Conservation (phyloP, 1,284 basidiomycete genomes). For the Grifola frondosa region DNA sequence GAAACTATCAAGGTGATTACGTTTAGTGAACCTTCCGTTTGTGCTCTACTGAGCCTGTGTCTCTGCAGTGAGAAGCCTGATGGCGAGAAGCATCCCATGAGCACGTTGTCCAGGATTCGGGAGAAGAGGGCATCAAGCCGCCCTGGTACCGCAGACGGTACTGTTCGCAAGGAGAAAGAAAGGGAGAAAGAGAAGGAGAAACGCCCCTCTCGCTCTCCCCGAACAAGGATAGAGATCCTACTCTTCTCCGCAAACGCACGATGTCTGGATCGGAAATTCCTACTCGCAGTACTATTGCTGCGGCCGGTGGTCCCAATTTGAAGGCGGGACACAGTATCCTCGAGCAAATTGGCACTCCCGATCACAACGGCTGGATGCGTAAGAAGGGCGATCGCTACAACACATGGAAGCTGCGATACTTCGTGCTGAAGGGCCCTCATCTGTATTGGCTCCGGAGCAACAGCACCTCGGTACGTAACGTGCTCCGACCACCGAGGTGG, state of each 20-base stretch:
- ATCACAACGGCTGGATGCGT: conserved; percentile 91
- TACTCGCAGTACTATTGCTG: conserved; percentile 6
- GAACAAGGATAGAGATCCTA: conserved; percentile 27
- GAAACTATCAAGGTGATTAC: conserved; percentile 57
- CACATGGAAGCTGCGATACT: conserved; percentile 90
- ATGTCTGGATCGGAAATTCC: conserved; percentile 36
- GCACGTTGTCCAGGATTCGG: conserved; percentile 48
- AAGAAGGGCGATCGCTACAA: conserved; percentile 96
- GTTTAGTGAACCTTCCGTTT: conserved; percentile 21
- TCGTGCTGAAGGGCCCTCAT: conserved; percentile 92
- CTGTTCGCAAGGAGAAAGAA: conserved; percentile 8
- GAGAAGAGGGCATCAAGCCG: conserved; percentile 37
- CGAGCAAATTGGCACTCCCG: conserved; percentile 86
- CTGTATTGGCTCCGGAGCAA: conserved; percentile 82
- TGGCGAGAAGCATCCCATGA: conserved; percentile 31
- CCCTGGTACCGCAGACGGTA: conserved; percentile 38
- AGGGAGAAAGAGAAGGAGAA: conserved; percentile 20
- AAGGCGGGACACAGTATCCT: conserved; percentile 73
- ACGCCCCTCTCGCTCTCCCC: conserved; percentile 15
- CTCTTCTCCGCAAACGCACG: conserved; percentile 51
- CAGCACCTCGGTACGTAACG: conserved; percentile 58
- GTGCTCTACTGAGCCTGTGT: conserved; percentile 4
- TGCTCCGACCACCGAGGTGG: neutral
- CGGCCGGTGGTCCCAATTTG: conserved; percentile 36
- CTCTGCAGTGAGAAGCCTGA: conserved; percentile 23